Evolutionary conservation across 2,329 filamentous ascomycete genomes (phyloP).

Genomic region (Aspergillus arachidicola): DNA sequence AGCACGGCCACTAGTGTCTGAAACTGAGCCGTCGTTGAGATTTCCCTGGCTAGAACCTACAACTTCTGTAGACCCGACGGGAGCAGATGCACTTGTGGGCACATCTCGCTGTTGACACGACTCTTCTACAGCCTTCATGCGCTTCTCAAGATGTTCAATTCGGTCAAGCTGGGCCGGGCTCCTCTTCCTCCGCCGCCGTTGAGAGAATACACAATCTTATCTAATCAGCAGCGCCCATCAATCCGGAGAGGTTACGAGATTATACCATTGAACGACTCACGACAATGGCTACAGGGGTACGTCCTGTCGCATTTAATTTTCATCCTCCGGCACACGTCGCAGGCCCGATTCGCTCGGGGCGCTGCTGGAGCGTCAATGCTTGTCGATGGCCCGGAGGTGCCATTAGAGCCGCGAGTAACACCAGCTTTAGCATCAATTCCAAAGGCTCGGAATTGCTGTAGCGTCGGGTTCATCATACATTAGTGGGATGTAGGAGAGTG

Average conservation of each 20-base stretch:
- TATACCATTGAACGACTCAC: background rate
- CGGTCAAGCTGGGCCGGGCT: background rate
- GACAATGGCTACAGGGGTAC: background rate
- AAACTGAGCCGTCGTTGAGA: too few relatives aligned
- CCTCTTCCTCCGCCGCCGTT: background rate
- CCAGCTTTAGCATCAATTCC: background rate
- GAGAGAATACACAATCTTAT: background rate
- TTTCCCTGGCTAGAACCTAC: background rate
- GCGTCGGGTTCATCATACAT: background rate
- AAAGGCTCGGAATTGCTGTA: background rate
- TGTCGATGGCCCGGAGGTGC: background rate
- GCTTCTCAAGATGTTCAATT: conserved; percentile 2
- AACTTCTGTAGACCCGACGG: background rate
- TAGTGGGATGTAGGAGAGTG: background rate
- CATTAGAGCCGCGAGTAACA: background rate
- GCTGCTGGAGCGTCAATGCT: background rate
- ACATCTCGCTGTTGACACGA: background rate
- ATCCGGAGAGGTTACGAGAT: too few relatives aligned
- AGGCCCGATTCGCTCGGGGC: background rate
- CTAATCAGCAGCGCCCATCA: background rate
- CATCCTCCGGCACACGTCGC: conserved; percentile 3
- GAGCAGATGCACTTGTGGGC: too few relatives aligned
- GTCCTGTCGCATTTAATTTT: conserved; percentile 3
- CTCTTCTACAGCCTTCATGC: background rate
- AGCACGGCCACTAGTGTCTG: background rate